These are phyloP conservation scores for Nitzschia sp. DNA, from an alignment of 108 stramenopile species.

Conservation along the genomic window DNA sequence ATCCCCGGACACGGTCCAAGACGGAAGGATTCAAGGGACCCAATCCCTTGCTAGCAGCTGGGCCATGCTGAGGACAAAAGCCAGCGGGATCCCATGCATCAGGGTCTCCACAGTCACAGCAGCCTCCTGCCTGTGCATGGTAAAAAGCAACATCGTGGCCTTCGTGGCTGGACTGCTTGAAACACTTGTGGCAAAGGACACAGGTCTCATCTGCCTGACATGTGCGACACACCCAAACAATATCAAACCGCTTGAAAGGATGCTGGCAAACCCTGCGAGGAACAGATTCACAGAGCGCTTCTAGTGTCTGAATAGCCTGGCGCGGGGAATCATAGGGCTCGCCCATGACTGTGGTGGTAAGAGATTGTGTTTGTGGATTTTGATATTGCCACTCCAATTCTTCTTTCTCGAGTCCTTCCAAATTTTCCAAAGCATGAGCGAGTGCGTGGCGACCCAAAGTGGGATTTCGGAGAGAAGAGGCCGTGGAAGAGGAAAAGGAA, in stretches of 20 bases:
- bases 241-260: constrained; percentile 91
- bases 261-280: constrained; percentile 86
- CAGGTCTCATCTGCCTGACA: constrained; percentile 97
- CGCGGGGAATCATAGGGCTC: constrained; percentile 17
- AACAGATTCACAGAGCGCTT: constrained; percentile 46
- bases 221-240: constrained; percentile 97
- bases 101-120: constrained; percentile 97
- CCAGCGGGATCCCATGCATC: constrained; percentile 95
- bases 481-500: no score
- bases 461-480: constrained; percentile 30
- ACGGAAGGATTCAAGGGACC: constrained; percentile 23
- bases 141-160: constrained; percentile 97
- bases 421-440: constrained; percentile 32
- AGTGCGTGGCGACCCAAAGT: constrained; percentile 41
- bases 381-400: constrained; percentile 29
- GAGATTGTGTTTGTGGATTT: constrained; percentile 24
- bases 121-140: constrained; percentile 94
- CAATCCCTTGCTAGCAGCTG: constrained; percentile 16
- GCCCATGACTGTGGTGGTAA: constrained; percentile 30
- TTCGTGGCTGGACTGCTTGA: constrained; percentile 79
- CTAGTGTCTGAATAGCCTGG: constrained; percentile 35
- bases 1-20: constrained; percentile 44
- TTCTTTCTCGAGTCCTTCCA: constrained; percentile 36
- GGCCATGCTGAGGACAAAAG: constrained; percentile 63
- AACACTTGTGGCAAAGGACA: constrained; percentile 95